Evolutionary conservation across 2,329 filamentous ascomycete species (phyloP).

Genomic region (Sporothrix curviconia): DNA sequence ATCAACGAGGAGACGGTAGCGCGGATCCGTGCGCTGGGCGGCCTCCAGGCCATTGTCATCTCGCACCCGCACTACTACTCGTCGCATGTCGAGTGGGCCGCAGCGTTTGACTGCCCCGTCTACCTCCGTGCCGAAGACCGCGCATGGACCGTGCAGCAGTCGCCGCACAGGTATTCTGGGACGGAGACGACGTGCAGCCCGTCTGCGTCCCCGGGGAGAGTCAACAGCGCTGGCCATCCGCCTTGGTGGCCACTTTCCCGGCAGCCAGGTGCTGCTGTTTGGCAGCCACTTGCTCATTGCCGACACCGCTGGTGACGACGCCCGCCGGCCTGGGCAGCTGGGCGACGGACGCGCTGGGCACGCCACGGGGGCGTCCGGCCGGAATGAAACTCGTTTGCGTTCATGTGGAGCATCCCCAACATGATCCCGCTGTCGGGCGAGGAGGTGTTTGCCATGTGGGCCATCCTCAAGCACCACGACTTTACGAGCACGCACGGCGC

Average conservation of each 20-base stretch:
- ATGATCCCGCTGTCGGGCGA: conserved; percentile 62
- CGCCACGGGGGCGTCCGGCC: conserved; percentile 30
- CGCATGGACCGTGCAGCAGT: conserved; percentile 52
- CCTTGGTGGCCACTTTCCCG: conserved; percentile 73
- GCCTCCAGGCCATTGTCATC: conserved; percentile 65
- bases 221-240: conserved; percentile 44
- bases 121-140: conserved; percentile 61
- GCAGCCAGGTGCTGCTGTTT: conserved; percentile 61
- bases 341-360: conserved; percentile 36
- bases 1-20: conserved; percentile 58
- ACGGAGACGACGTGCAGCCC: conserved; percentile 32
- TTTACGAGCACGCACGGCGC: conserved; percentile 63
- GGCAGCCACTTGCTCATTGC: conserved; percentile 61
- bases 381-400: conserved; percentile 53
- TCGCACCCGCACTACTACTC: conserved; percentile 79
- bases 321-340: conserved; percentile 49
- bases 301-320: conserved; percentile 68
- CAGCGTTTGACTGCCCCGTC: conserved; percentile 61
- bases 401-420: conserved; percentile 74
- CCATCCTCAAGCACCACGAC: conserved; percentile 51
- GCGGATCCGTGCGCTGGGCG: conserved; percentile 53
- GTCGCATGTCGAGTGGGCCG: conserved; percentile 68
- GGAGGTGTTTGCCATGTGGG: conserved; percentile 64
- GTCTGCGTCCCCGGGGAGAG: conserved; percentile 38
- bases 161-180: conserved; percentile 41